Evolutionary conservation across 768 basidiomycete species (phyloP), one percentile per base, ranked within the genome.

Genomic region (Collybiopsis luxurians): DNA sequence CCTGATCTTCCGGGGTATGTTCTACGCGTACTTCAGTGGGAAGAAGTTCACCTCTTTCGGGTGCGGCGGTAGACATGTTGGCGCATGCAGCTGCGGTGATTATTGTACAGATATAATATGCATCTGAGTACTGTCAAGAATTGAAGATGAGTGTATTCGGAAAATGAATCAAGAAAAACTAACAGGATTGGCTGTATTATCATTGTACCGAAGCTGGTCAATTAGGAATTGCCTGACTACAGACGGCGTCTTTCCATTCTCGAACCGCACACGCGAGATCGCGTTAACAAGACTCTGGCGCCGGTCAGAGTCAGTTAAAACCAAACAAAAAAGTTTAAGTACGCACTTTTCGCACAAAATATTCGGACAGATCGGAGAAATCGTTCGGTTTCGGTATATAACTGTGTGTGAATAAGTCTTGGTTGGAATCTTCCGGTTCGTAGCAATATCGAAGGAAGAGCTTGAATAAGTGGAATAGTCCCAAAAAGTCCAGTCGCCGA

Each of bases 351-450:
- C 92, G 89, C 26, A 98, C 90, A 64, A 97, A 95, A 69, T 98
- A 98, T 62, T 97, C 92, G 0, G 93, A 73, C 28, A 97, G 74
- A 63, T 97, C 92, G 55, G 87, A 83, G 69, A 98, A 98, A 63
- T 97, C 89, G 66, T 98, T 98, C 15, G 95, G 92, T 63, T 91
- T 87, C 1, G 95, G 95, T n/a, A 95, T 90, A 69, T 91, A 95
- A 39, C 85, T 89, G 67, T 94, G 90, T 6, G 77, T 78, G 69
- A 96, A 95, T 5, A 95, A 77, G 66, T 95, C 91, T 66, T 91
- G 89, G 58, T 82, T 86, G 17, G 78, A 71, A 60, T 93, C 90
- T 67, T 91, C 86, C 0, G 92, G 90, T 21, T 95, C 91, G 66
- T 95, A 96, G 61, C 89, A 97, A 65, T 95, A 87, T 23, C 89